Evolutionary conservation across 1,139 yeast genomes (phyloP).

Genomic region (Taiozyma sp.): DNA sequence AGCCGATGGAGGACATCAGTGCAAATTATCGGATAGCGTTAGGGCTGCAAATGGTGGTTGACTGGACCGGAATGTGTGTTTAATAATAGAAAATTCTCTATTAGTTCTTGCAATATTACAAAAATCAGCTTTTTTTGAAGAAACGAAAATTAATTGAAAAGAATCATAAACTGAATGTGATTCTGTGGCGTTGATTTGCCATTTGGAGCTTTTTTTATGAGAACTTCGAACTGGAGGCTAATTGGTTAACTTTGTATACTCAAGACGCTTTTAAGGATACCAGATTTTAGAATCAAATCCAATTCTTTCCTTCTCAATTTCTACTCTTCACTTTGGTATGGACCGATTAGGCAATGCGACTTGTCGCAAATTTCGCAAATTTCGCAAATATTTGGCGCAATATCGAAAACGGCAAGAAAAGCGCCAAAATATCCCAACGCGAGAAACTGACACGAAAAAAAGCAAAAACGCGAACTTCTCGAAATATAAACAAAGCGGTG

Average conservation of each 20-base stretch:
- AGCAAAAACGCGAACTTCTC: background rate
- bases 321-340: no score
- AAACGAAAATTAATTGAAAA: background rate
- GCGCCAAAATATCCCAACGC: no score
- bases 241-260: no score
- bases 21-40: background rate
- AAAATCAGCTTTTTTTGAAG: background rate
- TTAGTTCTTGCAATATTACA: background rate
- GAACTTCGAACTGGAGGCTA: no score
- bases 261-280: no score
- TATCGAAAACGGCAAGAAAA: background rate
- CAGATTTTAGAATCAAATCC: no score
- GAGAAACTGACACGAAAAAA: background rate
- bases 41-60: background rate
- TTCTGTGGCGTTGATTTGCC: background rate
- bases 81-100: no score
- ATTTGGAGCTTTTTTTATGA: background rate
- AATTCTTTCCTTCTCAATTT: no score
- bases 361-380: no score
- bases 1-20: constrained; percentile 15
- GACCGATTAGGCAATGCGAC: no score
- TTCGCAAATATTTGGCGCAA: background rate
- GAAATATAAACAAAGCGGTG: background rate
- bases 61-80: no score
- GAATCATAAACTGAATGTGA: no score